A percentile compares a stretch with the other conserved stretches of the same genome.
These are phyloP conservation scores for Jackrogersella minutella DNA, from an alignment of 495 filamentous ascomycete species.

Conservation along the genomic window DNA sequence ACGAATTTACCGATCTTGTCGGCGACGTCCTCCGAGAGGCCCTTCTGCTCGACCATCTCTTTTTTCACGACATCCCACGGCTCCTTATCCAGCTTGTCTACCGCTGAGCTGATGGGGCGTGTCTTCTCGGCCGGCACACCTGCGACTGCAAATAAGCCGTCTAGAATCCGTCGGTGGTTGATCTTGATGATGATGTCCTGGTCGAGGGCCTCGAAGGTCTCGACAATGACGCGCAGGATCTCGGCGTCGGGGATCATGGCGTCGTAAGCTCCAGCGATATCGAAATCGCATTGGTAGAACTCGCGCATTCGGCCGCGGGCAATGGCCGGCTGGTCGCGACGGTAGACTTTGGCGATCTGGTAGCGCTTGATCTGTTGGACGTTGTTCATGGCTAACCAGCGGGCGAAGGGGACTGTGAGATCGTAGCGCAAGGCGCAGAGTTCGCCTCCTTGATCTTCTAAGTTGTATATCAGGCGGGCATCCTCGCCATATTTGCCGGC, in stretches of 20 bases:
- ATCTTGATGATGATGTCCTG: constrained; percentile 74
- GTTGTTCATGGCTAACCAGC: constrained; percentile 89
- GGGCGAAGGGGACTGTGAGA: constrained; percentile 88
- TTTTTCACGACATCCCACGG: constrained; percentile 79
- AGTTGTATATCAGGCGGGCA: constrained; percentile 85
- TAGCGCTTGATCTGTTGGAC: constrained; percentile 85
- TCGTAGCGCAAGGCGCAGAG: constrained; percentile 85
- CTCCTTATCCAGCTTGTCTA: constrained; percentile 83
- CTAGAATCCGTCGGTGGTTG: constrained; percentile 82
- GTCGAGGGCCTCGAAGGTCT: constrained; percentile 74
- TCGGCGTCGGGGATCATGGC: constrained; percentile 84
- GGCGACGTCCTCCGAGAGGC: constrained; percentile 67
- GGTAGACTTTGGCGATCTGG: constrained; percentile 86
- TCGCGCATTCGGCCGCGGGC: constrained; percentile 82
- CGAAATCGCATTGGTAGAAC: constrained; percentile 89
- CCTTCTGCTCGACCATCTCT: constrained; percentile 83
- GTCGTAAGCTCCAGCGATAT: constrained; percentile 79
- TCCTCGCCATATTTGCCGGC: constrained; percentile 89
- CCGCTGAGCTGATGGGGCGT: constrained; percentile 74
- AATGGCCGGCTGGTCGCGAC: constrained; percentile 68
- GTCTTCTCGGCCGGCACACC: constrained; percentile 80
- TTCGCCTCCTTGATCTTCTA: constrained; percentile 89
- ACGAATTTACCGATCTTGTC: constrained; percentile 78
- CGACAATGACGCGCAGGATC: constrained; percentile 73
- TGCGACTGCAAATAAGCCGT: constrained; percentile 78